Base-by-base conservation (phyloP, 2,329 filamentous ascomycete species). In the Emericellopsis cladophorae region DNA sequence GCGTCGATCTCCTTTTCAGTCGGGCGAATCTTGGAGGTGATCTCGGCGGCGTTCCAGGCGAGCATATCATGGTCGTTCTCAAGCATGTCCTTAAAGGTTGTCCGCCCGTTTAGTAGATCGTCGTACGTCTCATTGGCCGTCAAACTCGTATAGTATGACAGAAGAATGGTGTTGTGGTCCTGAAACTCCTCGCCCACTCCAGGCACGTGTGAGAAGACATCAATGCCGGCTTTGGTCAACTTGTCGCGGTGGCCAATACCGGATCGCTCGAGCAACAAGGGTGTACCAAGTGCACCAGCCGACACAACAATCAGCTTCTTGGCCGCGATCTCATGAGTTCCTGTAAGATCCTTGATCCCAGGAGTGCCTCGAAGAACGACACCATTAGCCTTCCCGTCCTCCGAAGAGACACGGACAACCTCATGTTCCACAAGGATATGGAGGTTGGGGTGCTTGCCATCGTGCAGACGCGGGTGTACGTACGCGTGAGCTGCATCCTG, bases 201-300 rank as follows among this genome's bases (percentile, higher is more conserved):
- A 1, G 50, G 49, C 11, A 54, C 36, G 16, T 40, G 15, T 10
- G 18, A 29, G 18, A 39, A 36, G 3, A 31, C 18, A 14, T 36
- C 24, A 7, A 79, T 66, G 2, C 67, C 68, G 2, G 56, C 60
- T 18, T 36, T 15, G 22, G 22, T n/a, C 5, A 43, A 37, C 7
- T 35, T 21, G 2, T 67, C 59, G 1, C 63, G 57, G 36, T 64
- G 61, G n/a, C 75, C 76, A 2, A 83, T 50, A 7, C 79, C 79
- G 1, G 78, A 82, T 16, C 78, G 61, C 51, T 82, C 76, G 0
- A 83, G 66, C 2, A 82, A 63, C 0, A 58, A 54, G 0, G 76
- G 73, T 0, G 73, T 72, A 2, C 70, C 68, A 6, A 67, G 60
- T 0, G 72, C 65, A 10, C 75, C 75, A 5, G 49, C 67, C 50